Evolutionary conservation across 2,329 filamentous ascomycete species (phyloP).

Genomic region (Biscogniauxia sp.): DNA sequence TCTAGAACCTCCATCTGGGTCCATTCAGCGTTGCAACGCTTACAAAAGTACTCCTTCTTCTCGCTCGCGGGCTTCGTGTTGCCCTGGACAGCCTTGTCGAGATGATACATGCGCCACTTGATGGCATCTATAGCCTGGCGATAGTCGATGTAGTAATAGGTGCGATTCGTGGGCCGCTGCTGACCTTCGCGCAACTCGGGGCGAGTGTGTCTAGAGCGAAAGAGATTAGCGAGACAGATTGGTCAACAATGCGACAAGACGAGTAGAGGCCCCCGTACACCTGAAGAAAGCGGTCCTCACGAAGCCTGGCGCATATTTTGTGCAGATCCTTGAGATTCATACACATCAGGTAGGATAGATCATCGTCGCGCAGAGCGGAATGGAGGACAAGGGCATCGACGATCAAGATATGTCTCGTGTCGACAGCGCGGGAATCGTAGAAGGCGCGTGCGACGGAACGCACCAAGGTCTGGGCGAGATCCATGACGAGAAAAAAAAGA

Average conservation of each 20-base stretch:
- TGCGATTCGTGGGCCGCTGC: constrained; percentile 76
- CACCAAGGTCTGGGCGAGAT: constrained; percentile 68
- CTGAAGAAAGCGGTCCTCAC: constrained; percentile 80
- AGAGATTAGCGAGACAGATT: constrained; percentile 7
- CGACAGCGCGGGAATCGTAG: constrained; percentile 62
- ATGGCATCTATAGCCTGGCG: constrained; percentile 92
- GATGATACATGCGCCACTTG: constrained; percentile 87
- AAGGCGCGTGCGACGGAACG: constrained; percentile 80
- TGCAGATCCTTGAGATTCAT: constrained; percentile 91
- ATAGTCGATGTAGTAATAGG: constrained; percentile 97
- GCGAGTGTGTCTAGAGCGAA: constrained; percentile 59
- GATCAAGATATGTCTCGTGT: constrained; percentile 71
- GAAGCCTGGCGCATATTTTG: constrained; percentile 80
- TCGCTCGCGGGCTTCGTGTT: constrained; percentile 77
- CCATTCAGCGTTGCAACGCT: constrained; percentile 79
- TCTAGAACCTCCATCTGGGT: constrained; percentile 88
- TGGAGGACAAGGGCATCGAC: constrained; percentile 75
- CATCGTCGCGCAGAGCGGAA: constrained; percentile 78
- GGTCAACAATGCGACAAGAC: not conserved
- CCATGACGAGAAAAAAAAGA: constrained; percentile 5
- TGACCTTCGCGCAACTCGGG: constrained; percentile 78
- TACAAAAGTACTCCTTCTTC: constrained; percentile 88
- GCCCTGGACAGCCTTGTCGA: constrained; percentile 85
- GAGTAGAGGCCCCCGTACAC: constrained; percentile 56
- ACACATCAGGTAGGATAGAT: constrained; percentile 80